phyloP scores from a whole-genome alignment of 768 basidiomycete species.

The Coprinopsis cinerea region DNA sequence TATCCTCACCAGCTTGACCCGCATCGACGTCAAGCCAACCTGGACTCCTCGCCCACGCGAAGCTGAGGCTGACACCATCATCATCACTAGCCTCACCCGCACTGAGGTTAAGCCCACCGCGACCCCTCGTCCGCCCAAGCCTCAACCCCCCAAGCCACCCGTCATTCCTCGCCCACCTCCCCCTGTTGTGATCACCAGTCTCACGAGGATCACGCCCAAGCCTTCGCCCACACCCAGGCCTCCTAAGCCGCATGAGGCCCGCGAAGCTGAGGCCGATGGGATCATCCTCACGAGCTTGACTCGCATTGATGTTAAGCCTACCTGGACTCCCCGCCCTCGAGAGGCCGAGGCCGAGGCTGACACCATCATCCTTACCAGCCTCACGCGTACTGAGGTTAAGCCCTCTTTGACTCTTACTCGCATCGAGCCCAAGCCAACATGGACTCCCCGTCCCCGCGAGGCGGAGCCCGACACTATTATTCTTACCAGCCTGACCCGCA shows the following conservation, averaged over 20 bases:
- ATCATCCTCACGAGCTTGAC: not conserved
- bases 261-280: not conserved
- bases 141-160: not conserved
- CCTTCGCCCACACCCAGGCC: not conserved
- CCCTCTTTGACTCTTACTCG: not conserved
- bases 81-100: not conserved
- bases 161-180: no score
- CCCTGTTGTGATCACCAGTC: no score
- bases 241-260: no score
- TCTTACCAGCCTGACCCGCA: slow-evolving; percentile 1
- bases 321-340: not conserved
- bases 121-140: not conserved
- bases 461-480: not conserved
- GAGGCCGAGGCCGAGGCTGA: not conserved
- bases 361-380: slow-evolving; percentile 4
- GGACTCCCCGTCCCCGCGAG: not conserved
- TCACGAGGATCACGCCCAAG: not conserved
- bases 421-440: no score
- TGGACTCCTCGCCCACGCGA: not conserved
- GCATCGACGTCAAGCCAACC: not conserved
- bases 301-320: not conserved
- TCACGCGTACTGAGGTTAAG: not conserved
- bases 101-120: not conserved
- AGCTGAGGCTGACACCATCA: not conserved
- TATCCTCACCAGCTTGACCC: not conserved